These are phyloP conservation scores for Xanthoparmelia taractica DNA, from an alignment of 495 filamentous ascomycete species.

Conservation along the genomic window DNA sequence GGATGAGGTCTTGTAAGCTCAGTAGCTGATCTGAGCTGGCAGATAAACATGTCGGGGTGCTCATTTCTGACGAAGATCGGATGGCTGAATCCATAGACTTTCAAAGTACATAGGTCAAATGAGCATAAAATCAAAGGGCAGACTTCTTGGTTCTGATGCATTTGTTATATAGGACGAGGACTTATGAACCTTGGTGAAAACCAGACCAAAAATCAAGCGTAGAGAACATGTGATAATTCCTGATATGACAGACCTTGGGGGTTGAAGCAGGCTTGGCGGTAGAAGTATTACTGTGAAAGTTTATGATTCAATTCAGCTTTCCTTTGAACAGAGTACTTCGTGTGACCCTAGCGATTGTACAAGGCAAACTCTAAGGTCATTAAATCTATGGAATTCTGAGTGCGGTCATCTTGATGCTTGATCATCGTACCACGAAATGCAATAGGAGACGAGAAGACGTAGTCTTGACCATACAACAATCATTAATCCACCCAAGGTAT, in stretches of 20 bases:
- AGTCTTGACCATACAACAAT: constrained; percentile 7
- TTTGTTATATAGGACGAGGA: neutral
- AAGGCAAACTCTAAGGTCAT: constrained; percentile 2
- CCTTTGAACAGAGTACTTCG: neutral
- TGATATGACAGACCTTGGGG: neutral
- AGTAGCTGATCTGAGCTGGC: neutral
- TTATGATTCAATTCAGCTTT: no score
- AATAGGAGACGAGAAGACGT: neutral
- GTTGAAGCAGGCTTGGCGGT: neutral
- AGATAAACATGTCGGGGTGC: neutral
- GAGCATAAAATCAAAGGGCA: neutral
- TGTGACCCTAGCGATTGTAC: neutral
- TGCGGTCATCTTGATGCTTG: neutral
- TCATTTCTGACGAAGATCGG: neutral
- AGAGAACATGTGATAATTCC: neutral
- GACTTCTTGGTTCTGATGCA: neutral
- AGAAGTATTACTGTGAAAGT: no score
- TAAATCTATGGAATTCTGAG: constrained; percentile 12
- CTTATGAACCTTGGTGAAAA: neutral
- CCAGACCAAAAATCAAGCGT: neutral
- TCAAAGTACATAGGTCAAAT: neutral
- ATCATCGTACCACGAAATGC: neutral
- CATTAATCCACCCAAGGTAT: constrained; percentile 7
- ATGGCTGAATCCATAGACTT: neutral
- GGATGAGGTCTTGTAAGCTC: constrained; percentile 15